Evolutionary conservation across 768 basidiomycete species (phyloP), one percentile per base, ranked within the genome.

Genomic region (Rhodotorula paludigena): DNA sequence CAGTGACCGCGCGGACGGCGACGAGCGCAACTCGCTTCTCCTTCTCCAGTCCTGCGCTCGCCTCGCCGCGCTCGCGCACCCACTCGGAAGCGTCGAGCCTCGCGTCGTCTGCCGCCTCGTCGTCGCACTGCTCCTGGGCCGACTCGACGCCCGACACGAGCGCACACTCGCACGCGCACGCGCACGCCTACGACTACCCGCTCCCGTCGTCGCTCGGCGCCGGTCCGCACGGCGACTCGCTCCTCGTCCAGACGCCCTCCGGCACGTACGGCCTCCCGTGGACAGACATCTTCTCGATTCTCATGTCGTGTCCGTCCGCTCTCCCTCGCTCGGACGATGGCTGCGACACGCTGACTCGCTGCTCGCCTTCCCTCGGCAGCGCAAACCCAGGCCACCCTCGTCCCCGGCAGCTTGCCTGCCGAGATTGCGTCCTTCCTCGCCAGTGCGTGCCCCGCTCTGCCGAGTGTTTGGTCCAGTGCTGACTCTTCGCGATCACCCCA

Each of bases 41-140:
- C 21, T 25, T 20, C 32, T 36, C 49, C 41, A 39, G 49, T 18
- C 28, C 23, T 5, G 16, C 39, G 3, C 55, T n/a, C 38, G 20
- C 21, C 25, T 48, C 60, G 21, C 55, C 66, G 0, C 32, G 66
- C 0, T 48, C 56, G 0, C 60, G 66, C 23, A 38, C 60, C 18
- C 23, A 53, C 49, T 68, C 67, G 28, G 44, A 28, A 21, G 39
- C 62, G 2, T 68, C 67, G 10, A 68, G 67, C 62, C 16, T 63
- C 38, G 38, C 33, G n/a, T 68, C 65, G 35, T 47, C 52, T 5
- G 20, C 49, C 28, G 51, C 57, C 6, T 49, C 56, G 25, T 58
- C 63, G 6, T 32, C 11, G n/a, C 54, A 45, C 5, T 68, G 57
- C 15, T 55, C 38, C 53, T 56, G 55, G 25, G 41, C 38, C 32